Evolutionary conservation across 2,329 filamentous ascomycete species (phyloP).

Genomic region (Alternaria sp.): DNA sequence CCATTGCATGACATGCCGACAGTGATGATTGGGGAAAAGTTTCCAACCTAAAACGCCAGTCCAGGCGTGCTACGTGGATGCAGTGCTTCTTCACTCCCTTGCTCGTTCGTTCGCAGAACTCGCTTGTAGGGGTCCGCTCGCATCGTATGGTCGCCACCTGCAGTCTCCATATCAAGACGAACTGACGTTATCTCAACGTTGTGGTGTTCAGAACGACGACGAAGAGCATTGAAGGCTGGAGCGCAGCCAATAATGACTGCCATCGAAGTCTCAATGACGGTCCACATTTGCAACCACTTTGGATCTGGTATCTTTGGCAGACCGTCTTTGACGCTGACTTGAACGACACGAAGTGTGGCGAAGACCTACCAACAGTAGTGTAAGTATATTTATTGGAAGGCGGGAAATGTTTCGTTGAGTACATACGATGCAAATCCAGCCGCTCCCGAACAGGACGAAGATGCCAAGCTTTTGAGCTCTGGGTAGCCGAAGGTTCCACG

Average conservation of each 20-base stretch:
- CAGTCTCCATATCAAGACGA: not conserved
- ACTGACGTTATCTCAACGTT: not conserved
- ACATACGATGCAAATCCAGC: not conserved
- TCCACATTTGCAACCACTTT: not conserved
- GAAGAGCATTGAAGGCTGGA: not conserved
- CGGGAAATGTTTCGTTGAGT: not conserved
- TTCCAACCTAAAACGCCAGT: not conserved
- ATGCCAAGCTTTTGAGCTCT: constrained; percentile 41
- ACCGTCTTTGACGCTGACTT: not conserved
- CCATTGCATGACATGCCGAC: not conserved
- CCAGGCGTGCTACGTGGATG: not conserved
- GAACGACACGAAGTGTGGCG: not conserved
- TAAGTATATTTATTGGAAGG: not conserved
- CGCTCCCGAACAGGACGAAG: constrained; percentile 28
- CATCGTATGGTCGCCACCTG: fast-evolving
- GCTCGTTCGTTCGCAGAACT: not conserved
- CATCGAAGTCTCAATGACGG: not conserved
- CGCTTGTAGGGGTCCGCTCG: too few relatives aligned
- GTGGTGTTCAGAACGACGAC: not conserved
- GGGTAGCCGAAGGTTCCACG: constrained; percentile 47
- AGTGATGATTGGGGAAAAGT: too few relatives aligned
- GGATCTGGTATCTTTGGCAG: not conserved
- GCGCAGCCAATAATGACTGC: not conserved
- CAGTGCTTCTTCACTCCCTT: not conserved
- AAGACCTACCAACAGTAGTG: not conserved